A percentile compares a stretch with the other conserved stretches of the same genome.
Conservation (phyloP, 768 basidiomycete species). For the Holtermanniella nyarrowii region DNA sequence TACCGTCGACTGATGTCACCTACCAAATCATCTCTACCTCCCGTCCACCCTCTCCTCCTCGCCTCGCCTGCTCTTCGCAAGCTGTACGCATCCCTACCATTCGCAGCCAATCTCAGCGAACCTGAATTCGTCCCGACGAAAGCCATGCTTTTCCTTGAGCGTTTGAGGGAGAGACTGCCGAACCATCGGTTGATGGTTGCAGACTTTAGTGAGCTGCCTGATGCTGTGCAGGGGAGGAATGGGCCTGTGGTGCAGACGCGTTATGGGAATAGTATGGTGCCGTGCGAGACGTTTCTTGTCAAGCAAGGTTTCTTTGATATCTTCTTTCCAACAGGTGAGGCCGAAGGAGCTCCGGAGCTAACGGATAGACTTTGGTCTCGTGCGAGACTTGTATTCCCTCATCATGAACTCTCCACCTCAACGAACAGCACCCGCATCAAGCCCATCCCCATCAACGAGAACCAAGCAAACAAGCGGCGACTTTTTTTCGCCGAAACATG, state of each 20-base stretch:
- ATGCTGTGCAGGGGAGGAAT: conserved; percentile 63
- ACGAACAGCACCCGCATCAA: conserved; percentile 43
- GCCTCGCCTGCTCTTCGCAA: conserved; percentile 48
- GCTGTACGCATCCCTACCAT: conserved; percentile 62
- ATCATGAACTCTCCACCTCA: conserved; percentile 47
- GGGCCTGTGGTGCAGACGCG: conserved; percentile 95
- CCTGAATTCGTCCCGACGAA: conserved; percentile 92
- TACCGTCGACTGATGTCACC: conserved; percentile 46
- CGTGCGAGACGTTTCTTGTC: conserved; percentile 81
- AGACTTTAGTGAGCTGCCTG: conserved; percentile 81
- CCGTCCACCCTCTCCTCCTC: conserved; percentile 32
- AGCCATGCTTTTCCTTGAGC: conserved; percentile 69
- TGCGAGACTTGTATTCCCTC: conserved; percentile 84
- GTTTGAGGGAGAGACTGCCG: conserved; percentile 73
- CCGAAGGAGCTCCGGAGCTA: not conserved
- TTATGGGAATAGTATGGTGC: conserved; percentile 70
- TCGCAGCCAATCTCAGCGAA: conserved; percentile 75
- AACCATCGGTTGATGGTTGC: conserved; percentile 86
- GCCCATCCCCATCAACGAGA: conserved; percentile 49
- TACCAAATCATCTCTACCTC: conserved; percentile 48
- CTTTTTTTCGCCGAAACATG: conserved; percentile 1
- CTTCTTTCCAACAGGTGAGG: conserved; percentile 74
- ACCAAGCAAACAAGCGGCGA: conserved; percentile 14
- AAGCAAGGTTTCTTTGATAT: conserved; percentile 96
- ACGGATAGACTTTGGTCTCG: conserved; percentile 54